A percentile compares a stretch with the other conserved stretches of the same genome.
phyloP scores from a whole-genome alignment of 306 rosid species.

The Urtica urens region DNA sequence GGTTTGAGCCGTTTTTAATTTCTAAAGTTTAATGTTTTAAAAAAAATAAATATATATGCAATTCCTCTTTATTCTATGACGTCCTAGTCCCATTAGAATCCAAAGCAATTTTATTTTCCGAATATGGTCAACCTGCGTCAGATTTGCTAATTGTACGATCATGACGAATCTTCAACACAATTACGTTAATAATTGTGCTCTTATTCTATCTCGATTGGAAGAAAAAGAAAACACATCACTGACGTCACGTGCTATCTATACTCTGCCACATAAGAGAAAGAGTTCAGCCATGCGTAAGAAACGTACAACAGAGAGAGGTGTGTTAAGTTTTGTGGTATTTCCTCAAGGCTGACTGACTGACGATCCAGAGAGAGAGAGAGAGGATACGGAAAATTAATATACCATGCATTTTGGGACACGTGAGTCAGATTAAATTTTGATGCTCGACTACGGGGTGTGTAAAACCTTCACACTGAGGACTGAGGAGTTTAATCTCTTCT shows the following conservation, averaged over 20 bases:
- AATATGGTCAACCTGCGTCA: conserved; percentile 3
- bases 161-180: conserved; percentile 1
- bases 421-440: too few relatives aligned
- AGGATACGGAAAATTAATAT: too few relatives aligned
- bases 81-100: not conserved
- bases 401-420: too few relatives aligned
- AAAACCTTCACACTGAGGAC: too few relatives aligned
- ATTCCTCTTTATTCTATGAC: not conserved
- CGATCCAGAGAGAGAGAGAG: not conserved
- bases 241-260: conserved; percentile 11
- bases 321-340: not conserved
- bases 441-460: too few relatives aligned
- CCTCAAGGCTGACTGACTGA: not conserved
- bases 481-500: too few relatives aligned
- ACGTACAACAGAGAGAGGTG: not conserved
- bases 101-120: not conserved
- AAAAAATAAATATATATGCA: too few relatives aligned
- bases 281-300: not conserved
- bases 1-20: too few relatives aligned
- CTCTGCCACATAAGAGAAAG: conserved; percentile 6
- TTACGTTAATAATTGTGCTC: conserved; percentile 2
- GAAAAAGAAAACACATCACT: not conserved
- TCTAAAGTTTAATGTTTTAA: too few relatives aligned
- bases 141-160: not conserved
- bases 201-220: not conserved